These are phyloP conservation scores for Zangia roseola DNA, from an alignment of 768 basidiomycete species.

Conservation along the genomic window DNA sequence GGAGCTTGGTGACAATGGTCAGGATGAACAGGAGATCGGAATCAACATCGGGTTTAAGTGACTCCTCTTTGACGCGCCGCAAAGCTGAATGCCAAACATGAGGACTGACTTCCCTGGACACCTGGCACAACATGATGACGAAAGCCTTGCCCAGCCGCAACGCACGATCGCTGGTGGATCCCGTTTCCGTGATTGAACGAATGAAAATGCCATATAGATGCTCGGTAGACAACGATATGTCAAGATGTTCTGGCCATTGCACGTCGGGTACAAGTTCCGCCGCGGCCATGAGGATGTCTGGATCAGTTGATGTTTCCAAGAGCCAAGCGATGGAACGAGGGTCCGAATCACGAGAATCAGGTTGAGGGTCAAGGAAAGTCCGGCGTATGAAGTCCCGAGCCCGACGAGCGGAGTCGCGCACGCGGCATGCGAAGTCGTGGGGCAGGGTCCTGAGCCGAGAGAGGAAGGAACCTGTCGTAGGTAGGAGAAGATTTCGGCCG, in stretches of 20 bases:
- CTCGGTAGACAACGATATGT: slow-evolving; percentile 3
- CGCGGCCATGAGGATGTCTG: slow-evolving; percentile 7
- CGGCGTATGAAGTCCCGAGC: not conserved
- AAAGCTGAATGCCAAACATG: not conserved
- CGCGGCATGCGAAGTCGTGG: not conserved
- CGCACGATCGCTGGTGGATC: not conserved
- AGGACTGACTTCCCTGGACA: not conserved
- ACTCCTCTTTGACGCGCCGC: not conserved
- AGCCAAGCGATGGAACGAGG: slow-evolving; percentile 17
- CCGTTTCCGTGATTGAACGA: not conserved
- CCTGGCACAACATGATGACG: slow-evolving; percentile 2
- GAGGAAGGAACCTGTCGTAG: not conserved
- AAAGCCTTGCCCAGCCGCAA: slow-evolving; percentile 4
- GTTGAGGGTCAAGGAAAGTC: not conserved
- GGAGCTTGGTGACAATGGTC: not conserved
- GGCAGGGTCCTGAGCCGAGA: not conserved
- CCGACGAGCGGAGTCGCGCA: not conserved
- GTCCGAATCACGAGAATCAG: not conserved
- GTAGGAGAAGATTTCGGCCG: not conserved
- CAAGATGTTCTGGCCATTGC: slow-evolving; percentile 12
- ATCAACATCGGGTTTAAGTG: not conserved
- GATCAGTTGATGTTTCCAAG: slow-evolving; percentile 19
- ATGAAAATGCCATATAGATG: slow-evolving; percentile 3
- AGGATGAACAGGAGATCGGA: slow-evolving; percentile 3
- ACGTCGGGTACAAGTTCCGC: slow-evolving; percentile 15